These are phyloP conservation scores for Thymus quinquecostatus DNA, from an alignment of 257 asterid species.

Conservation along the genomic window DNA sequence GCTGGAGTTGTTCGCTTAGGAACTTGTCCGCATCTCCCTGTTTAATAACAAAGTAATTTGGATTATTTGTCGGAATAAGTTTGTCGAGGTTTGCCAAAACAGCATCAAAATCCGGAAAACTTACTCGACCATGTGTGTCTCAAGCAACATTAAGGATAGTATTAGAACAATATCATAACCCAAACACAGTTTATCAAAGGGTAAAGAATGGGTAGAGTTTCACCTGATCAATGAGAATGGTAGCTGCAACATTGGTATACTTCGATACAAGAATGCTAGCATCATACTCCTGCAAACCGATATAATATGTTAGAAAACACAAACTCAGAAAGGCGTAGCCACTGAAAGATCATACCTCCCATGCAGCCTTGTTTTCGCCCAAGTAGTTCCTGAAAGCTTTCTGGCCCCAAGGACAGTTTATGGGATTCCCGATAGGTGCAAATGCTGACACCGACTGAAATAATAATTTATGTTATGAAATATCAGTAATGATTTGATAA, in stretches of 20 bases:
- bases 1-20: constrained; percentile 68
- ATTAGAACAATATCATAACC: not conserved
- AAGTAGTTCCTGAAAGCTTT: constrained; percentile 92
- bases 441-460: constrained; percentile 92
- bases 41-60: constrained; percentile 4
- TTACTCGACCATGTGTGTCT: not conserved
- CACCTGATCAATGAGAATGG: constrained; percentile 97
- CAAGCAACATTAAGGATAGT: not conserved
- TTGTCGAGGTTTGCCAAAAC: not conserved
- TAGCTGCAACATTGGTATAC: constrained; percentile 60
- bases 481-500: too few relatives aligned
- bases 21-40: constrained; percentile 90
- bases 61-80: not conserved
- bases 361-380: constrained; percentile 75
- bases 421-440: constrained; percentile 82
- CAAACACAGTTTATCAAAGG: not conserved
- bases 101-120: not conserved
- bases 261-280: constrained; percentile 79
- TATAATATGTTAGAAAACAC: not conserved
- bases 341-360: constrained; percentile 76
- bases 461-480: too few relatives aligned
- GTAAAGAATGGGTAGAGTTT: constrained; percentile 1
- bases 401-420: constrained; percentile 95
- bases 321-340: constrained; percentile 4
- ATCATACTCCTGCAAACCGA: constrained; percentile 78